A percentile compares a stretch with the other conserved stretches of the same genome.
Conservation (phyloP, 805 yeast genomes). For the Kodamaea lidongshanica region DNA sequence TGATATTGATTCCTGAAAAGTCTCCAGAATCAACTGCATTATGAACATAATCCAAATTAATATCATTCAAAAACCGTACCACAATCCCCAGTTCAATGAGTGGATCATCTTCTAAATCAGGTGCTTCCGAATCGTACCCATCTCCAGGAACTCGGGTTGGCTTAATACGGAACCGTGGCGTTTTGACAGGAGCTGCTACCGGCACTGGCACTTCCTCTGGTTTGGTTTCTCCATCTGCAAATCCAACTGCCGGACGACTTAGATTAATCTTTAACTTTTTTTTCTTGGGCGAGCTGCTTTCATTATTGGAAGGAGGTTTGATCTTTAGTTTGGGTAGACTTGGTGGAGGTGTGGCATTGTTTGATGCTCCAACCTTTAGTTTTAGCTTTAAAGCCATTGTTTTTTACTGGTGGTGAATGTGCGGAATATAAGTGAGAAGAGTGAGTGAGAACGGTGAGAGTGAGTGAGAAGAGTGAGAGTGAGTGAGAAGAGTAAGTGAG, state of each 20-base stretch:
- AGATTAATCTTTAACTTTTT: slow-evolving; percentile 23
- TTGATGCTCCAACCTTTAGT: slow-evolving; percentile 11
- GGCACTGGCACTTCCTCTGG: slow-evolving; percentile 2
- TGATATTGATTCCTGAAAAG: slow-evolving; percentile 61
- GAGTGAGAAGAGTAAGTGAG: too few species aligned
- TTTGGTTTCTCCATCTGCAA: slow-evolving; percentile 1
- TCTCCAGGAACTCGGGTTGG: slow-evolving; percentile 79
- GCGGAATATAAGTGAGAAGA: too few species aligned
- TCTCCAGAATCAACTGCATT: slow-evolving; percentile 76
- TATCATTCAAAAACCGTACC: slow-evolving; percentile 65
- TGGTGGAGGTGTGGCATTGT: slow-evolving; percentile 1
- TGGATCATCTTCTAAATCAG: slow-evolving; percentile 94
- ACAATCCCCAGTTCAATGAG: slow-evolving; percentile 80
- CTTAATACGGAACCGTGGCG: slow-evolving; percentile 46
- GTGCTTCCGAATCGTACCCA: slow-evolving; percentile 95
- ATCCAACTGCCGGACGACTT: slow-evolving; percentile 6
- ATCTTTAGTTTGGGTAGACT: slow-evolving; percentile 15
- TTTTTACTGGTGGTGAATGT: too few species aligned
- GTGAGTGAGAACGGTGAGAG: too few species aligned
- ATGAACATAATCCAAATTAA: slow-evolving; percentile 65
- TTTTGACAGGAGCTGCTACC: slow-evolving; percentile 4
- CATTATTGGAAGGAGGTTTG: slow-evolving; percentile 17
- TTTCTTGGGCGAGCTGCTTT: slow-evolving; percentile 12
- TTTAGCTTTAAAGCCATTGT: slow-evolving; percentile 15
- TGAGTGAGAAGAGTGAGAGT: too few species aligned